Base-by-base conservation (phyloP, 371 early-diverging fungal genomes). In the Umbelopsis sp. region DNA sequence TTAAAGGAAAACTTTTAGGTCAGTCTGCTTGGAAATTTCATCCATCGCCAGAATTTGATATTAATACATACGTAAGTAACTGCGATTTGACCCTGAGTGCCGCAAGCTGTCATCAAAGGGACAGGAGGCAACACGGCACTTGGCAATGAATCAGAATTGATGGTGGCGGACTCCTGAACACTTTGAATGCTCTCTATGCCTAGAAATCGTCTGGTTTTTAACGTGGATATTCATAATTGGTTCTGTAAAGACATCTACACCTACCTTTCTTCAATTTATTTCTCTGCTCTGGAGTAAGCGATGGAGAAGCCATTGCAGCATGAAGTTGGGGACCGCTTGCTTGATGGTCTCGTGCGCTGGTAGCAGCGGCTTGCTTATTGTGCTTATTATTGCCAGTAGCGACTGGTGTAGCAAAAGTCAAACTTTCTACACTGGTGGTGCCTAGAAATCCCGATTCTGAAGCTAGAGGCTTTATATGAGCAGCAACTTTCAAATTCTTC, bases 41-140 rank as follows among this genome's bases (percentile, higher is more conserved):
- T 24, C 53, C 53, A 4, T 18, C 32, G 18, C 29, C 29, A 29
- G 16, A 16, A 35, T 35, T 16, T 11, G 18, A 24, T 35, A 35
- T 35, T 18, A 20, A 22, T 41, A 67, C 79, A 71, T 81, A 78
- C 84, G 71, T 77, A 84, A 25, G 86, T 87, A 38, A 86, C 73
- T 1, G 86, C 87, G 63, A 86, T 75, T 44, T 85, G 85, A 16
- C 87, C 86, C 62, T 83, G 78, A 18, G 84, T 84, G 50, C 77
- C 74, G 64, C 84, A 83, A 12, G 71, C 71, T 7, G 76, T 72
- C 12, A 73, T 63, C 67, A 73, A 70, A 4, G 76, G 63, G 22
- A 71, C 79, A 63, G 67, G 72, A 20, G 71, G 70, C 24, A 65
- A 50, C n/a, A 62, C 57, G 0, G 32, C 57, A 35, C 18, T 57